phyloP scores from a whole-genome alignment of 805 yeast species.

The Yamadazyma laniorum region DNA sequence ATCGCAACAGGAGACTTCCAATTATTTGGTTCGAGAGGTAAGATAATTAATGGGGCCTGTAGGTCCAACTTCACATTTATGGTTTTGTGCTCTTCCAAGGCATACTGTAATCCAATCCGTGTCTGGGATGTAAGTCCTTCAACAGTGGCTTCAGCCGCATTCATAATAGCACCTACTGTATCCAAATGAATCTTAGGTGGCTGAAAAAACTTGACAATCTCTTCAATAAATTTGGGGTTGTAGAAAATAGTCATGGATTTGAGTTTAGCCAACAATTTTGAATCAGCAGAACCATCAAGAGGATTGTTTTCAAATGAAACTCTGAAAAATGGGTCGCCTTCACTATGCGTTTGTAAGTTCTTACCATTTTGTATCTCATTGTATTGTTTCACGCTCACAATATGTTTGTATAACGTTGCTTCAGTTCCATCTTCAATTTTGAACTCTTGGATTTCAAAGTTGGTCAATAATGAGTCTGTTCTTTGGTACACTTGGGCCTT shows the following conservation, averaged over 20 bases:
- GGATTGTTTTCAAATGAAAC: slow-evolving; percentile 86
- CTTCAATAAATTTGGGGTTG: slow-evolving; percentile 80
- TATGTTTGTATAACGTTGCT: slow-evolving; percentile 75
- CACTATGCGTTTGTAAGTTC: neutral
- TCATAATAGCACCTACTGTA: slow-evolving; percentile 85
- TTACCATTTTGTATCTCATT: slow-evolving; percentile 24
- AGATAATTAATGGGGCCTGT: slow-evolving; percentile 86
- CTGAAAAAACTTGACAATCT: slow-evolving; percentile 69
- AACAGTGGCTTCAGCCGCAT: slow-evolving; percentile 92
- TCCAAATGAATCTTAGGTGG: slow-evolving; percentile 86
- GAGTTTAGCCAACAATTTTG: slow-evolving; percentile 67
- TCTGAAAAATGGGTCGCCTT: slow-evolving; percentile 70
- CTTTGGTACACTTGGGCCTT: slow-evolving; percentile 70
- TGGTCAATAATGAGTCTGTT: slow-evolving; percentile 70
- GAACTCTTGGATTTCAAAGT: slow-evolving; percentile 76
- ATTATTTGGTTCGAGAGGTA: slow-evolving; percentile 78
- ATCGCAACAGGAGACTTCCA: slow-evolving; percentile 87
- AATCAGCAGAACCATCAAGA: slow-evolving; percentile 78
- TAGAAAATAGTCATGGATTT: slow-evolving; percentile 88
- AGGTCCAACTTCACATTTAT: slow-evolving; percentile 80
- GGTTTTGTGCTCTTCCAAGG: slow-evolving; percentile 92
- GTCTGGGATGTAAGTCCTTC: slow-evolving; percentile 90
- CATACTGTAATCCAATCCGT: slow-evolving; percentile 86
- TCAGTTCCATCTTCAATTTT: slow-evolving; percentile 85
- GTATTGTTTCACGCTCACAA: slow-evolving; percentile 76